A percentile compares a stretch with the other conserved stretches of the same genome.
Conservation (phyloP, 2,329 filamentous ascomycete species). For the Aspergillus spinulosporus region DNA sequence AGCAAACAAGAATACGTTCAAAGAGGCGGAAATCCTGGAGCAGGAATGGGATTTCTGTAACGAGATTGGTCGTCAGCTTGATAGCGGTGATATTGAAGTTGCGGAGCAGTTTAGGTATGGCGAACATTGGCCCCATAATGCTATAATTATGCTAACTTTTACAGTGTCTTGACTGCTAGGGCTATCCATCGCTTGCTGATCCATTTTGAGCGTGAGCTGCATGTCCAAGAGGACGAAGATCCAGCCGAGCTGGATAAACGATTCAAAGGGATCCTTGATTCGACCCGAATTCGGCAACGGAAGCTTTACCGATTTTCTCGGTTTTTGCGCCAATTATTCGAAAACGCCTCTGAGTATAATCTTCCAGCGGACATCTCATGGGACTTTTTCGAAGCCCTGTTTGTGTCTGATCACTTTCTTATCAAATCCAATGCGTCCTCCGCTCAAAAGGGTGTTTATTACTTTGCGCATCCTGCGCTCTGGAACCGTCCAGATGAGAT, state of each 20-base stretch:
- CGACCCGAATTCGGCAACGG: conserved; percentile 89
- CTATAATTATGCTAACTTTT: conserved; percentile 28
- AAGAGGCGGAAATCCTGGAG: conserved; percentile 94
- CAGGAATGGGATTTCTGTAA: conserved; percentile 99
- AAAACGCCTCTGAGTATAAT: conserved; percentile 94
- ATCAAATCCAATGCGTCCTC: conserved; percentile 67
- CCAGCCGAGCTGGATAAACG: conserved; percentile 90
- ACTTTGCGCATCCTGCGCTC: conserved; percentile 81
- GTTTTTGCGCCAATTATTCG: conserved; percentile 87
- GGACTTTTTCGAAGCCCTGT: conserved; percentile 76
- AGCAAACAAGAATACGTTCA: conserved; percentile 98
- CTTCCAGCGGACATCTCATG: conserved; percentile 70
- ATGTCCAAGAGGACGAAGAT: conserved; percentile 79
- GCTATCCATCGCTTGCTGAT: conserved; percentile 82
- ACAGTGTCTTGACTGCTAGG: conserved; percentile 81
- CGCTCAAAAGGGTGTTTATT: conserved; percentile 73
- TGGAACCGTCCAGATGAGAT: conserved; percentile 76
- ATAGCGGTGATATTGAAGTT: conserved; percentile 92
- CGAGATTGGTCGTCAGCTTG: conserved; percentile 84
- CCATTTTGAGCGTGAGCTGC: conserved; percentile 89
- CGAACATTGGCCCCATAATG: neutral
- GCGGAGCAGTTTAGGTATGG: conserved; percentile 85
- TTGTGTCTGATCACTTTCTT: conserved; percentile 81
- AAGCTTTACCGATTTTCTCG: conserved; percentile 95
- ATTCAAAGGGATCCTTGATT: conserved; percentile 93